A percentile compares a stretch with the other conserved stretches of the same genome.
Evolutionary conservation across 768 basidiomycete genomes (phyloP).

Genomic region (Lactifluus echinatus): DNA sequence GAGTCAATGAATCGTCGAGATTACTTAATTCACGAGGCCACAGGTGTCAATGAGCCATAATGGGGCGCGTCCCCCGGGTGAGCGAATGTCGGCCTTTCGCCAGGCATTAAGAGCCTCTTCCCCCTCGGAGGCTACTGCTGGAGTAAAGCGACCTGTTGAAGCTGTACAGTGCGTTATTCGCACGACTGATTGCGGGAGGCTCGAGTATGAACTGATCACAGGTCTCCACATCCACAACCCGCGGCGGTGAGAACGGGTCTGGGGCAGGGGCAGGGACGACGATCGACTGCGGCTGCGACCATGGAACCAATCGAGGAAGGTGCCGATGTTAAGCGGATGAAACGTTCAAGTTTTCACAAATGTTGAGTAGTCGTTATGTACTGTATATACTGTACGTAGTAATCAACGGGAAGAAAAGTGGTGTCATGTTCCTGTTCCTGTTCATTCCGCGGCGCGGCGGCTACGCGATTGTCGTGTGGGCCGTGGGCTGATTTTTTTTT

Average conservation of each 20-base stretch:
- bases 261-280: constrained; percentile 9
- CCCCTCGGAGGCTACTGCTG: not conserved
- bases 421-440: not conserved
- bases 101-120: constrained; percentile 6
- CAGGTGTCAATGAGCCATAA: not conserved
- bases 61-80: not conserved
- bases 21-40: not conserved
- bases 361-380: too few relatives aligned
- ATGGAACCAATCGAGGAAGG: constrained; percentile 1
- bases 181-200: not conserved
- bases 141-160: constrained; percentile 18
- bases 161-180: constrained; percentile 6
- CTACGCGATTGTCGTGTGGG: too few relatives aligned
- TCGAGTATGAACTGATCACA: not conserved
- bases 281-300: not conserved
- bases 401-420: not conserved
- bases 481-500: too few relatives aligned
- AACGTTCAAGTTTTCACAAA: constrained; percentile 6
- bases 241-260: not conserved
- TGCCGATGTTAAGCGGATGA: constrained; percentile 17
- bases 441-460: too few relatives aligned
- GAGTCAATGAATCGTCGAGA: not conserved
- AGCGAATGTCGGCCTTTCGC: not conserved
- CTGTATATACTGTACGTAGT: too few relatives aligned
- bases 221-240: not conserved